Evolutionary conservation across 441 rosid species (phyloP).

Genomic region (Populus trichocarpa): DNA sequence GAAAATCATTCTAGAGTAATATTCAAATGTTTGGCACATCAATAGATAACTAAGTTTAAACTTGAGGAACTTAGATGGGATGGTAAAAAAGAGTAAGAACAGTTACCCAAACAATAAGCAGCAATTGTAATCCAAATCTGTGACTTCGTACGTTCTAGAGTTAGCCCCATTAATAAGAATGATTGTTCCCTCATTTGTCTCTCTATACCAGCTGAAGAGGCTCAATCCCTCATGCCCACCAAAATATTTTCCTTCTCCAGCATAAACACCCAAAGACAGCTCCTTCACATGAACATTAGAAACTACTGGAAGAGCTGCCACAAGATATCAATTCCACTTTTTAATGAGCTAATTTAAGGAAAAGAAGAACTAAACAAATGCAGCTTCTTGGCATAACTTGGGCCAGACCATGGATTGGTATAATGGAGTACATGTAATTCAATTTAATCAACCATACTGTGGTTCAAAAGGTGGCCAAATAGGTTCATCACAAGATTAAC

Average conservation of each 20-base stretch:
- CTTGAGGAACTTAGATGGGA: neutral
- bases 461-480: neutral
- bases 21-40: neutral
- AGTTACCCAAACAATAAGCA: slow-evolving; percentile 79
- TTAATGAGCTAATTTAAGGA: slow-evolving; percentile 13
- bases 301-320: slow-evolving; percentile 77
- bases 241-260: slow-evolving; percentile 42
- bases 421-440: neutral
- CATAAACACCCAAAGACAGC: slow-evolving; percentile 39
- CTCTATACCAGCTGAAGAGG: slow-evolving; percentile 93
- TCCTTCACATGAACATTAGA: slow-evolving; percentile 63
- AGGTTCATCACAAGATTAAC: neutral
- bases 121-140: slow-evolving; percentile 80
- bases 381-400: neutral
- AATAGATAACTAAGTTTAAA: neutral
- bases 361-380: neutral
- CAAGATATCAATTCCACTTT: slow-evolving; percentile 16
- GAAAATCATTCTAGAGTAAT: neutral
- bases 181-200: slow-evolving; percentile 64
- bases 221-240: slow-evolving; percentile 93
- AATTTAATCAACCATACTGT: neutral
- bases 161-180: slow-evolving; percentile 64
- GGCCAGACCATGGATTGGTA: neutral
- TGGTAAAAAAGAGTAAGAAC: slow-evolving; percentile 17
- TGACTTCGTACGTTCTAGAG: slow-evolving; percentile 70